Conservation (phyloP, 768 basidiomycete genomes). For the Collybiopsis confluens region DNA sequence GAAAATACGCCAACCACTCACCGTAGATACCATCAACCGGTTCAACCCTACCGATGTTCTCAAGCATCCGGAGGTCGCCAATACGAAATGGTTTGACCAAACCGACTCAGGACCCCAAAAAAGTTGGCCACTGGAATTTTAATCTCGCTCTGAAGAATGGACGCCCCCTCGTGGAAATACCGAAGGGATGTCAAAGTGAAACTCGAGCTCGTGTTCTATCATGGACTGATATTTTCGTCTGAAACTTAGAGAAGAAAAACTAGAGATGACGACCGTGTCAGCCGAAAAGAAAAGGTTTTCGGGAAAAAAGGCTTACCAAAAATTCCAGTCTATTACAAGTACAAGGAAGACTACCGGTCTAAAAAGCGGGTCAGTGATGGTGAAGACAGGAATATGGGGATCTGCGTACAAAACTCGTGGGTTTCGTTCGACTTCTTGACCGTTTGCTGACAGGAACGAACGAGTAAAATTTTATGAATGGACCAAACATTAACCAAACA, state of each 20-base stretch:
- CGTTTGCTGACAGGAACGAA: slow-evolving; percentile 66
- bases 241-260: too few relatives aligned
- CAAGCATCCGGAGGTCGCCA: slow-evolving; percentile 17
- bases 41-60: not conserved
- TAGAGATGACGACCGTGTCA: slow-evolving; percentile 37
- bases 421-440: slow-evolving; percentile 97
- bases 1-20: too few relatives aligned
- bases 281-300: not conserved
- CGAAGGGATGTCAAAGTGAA: slow-evolving; percentile 85
- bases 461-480: slow-evolving; percentile 27
- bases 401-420: slow-evolving; percentile 86
- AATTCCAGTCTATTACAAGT: not conserved
- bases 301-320: slow-evolving; percentile 20
- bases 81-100: slow-evolving; percentile 10
- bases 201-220: slow-evolving; percentile 6
- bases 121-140: slow-evolving; percentile 27
- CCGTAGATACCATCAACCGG: too few relatives aligned
- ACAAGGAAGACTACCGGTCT: slow-evolving; percentile 27
- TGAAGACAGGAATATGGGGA: slow-evolving; percentile 13
- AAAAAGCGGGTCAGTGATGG: slow-evolving; percentile 9
- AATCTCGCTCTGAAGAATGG: slow-evolving; percentile 85
- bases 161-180: slow-evolving; percentile 60
- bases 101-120: slow-evolving; percentile 38
- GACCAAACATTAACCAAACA: slow-evolving; percentile 51
- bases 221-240: too few relatives aligned